Conservation (phyloP, 352 stramenopile species). For the Globisporangium mamillatum region DNA sequence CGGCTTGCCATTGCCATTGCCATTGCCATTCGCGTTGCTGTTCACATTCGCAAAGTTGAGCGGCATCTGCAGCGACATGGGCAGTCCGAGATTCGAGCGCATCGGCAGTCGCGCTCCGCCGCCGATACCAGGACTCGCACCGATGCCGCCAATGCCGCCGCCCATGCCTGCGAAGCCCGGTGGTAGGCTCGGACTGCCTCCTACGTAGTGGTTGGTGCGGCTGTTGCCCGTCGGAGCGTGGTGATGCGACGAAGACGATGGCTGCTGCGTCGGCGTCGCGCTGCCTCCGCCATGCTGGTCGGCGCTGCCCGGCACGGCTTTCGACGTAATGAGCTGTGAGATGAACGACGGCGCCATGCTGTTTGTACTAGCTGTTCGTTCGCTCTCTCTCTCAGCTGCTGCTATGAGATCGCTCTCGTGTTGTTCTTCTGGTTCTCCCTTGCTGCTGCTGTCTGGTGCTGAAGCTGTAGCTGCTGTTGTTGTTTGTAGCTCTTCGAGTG, state of each 20-base stretch:
- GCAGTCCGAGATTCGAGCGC: slow-evolving; percentile 20
- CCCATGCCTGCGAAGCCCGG: slow-evolving; percentile 13
- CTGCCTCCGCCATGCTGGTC: slow-evolving; percentile 1
- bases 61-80: slow-evolving; percentile 22
- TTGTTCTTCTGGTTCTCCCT: background rate
- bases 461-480: background rate
- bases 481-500: slow-evolving; percentile 4
- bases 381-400: background rate
- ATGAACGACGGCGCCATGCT: slow-evolving; percentile 20
- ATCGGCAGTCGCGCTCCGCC: slow-evolving; percentile 12
- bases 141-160: slow-evolving; percentile 12
- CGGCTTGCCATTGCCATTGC: background rate
- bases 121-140: slow-evolving; percentile 8
- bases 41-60: slow-evolving; percentile 15
- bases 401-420: background rate
- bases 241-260: background rate
- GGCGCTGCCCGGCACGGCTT: slow-evolving; percentile 13
- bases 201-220: slow-evolving; percentile 3
- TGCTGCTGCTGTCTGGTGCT: background rate
- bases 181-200: background rate
- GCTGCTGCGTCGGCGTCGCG: background rate
- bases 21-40: background rate
- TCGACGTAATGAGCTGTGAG: slow-evolving; percentile 22
- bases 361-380: background rate
- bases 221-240: slow-evolving; percentile 5